Evolutionary conservation across 2,329 filamentous ascomycete species (phyloP).

Genomic region (Ambrosiella xylebori): DNA sequence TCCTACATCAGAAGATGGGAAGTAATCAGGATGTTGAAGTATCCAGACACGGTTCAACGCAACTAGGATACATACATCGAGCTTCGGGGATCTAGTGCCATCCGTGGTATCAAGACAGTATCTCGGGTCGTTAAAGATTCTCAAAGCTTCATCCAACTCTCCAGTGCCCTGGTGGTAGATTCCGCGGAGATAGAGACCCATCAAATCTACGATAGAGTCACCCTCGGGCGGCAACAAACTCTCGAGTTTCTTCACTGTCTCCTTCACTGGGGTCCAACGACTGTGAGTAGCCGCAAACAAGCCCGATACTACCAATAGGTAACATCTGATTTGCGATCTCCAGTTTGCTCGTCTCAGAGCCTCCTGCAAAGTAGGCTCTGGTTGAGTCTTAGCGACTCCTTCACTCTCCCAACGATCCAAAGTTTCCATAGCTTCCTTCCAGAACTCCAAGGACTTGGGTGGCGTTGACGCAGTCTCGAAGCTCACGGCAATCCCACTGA

Average conservation of each 20-base stretch:
- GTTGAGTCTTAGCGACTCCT: conserved; percentile 8
- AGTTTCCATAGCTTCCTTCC: conserved; percentile 27
- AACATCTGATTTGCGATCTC: conserved; percentile 48
- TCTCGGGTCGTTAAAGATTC: conserved; percentile 43
- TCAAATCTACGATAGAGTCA: conserved; percentile 27
- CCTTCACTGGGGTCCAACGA: conserved; percentile 48
- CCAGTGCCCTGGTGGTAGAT: conserved; percentile 64
- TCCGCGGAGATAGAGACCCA: conserved; percentile 56
- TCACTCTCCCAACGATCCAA: conserved; percentile 28
- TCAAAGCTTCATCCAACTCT: conserved; percentile 49
- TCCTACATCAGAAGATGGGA: conserved; percentile 39
- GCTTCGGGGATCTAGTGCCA: conserved; percentile 32
- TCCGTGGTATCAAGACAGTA: conserved; percentile 35
- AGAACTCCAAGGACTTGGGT: conserved; percentile 23
- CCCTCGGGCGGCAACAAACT: conserved; percentile 24
- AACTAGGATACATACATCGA: conserved; percentile 49
- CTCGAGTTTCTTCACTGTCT: conserved; percentile 37
- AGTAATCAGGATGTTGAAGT: conserved; percentile 43
- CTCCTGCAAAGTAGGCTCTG: conserved; percentile 26
- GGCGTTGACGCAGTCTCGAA: conserved; percentile 22
- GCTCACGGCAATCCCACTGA: conserved; percentile 33
- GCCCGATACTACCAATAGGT: conserved; percentile 53
- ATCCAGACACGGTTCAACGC: conserved; percentile 56
- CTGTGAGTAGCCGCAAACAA: conserved; percentile 53
- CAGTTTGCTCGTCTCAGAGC: conserved; percentile 44